phyloP scores from a whole-genome alignment of 495 filamentous ascomycete genomes.

The Penicillium mononematosum region DNA sequence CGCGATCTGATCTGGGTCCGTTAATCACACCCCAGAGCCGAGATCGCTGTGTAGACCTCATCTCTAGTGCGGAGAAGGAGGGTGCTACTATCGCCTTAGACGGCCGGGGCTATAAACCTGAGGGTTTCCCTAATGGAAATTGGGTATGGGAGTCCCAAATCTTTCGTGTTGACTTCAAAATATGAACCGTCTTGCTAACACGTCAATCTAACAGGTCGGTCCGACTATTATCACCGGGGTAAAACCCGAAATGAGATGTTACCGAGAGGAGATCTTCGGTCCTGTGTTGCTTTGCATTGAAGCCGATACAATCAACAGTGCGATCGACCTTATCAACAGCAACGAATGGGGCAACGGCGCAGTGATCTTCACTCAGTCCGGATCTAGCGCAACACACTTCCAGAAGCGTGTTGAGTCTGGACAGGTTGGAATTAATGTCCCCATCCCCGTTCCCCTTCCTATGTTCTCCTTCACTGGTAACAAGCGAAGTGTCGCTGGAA shows the following conservation, averaged over 20 bases:
- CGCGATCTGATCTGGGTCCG: conserved; percentile 88
- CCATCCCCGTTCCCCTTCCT: conserved; percentile 82
- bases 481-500: conserved; percentile 89
- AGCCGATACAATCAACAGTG: conserved; percentile 78
- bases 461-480: conserved; percentile 99
- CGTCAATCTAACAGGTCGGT: conserved; percentile 51
- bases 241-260: conserved; percentile 87
- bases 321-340: conserved; percentile 62
- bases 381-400: conserved; percentile 60
- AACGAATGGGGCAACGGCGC: conserved; percentile 73
- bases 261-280: conserved; percentile 95
- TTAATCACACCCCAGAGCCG: conserved; percentile 92
- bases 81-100: conserved; percentile 92
- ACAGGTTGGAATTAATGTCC: conserved; percentile 61
- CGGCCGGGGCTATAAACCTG: conserved; percentile 80
- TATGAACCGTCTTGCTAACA: background rate
- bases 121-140: conserved; percentile 95
- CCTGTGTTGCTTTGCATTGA: conserved; percentile 65
- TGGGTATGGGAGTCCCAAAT: conserved; percentile 59
- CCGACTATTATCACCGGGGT: conserved; percentile 97
- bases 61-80: conserved; percentile 85
- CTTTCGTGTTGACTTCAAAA: background rate
- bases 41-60: conserved; percentile 82
- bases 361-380: conserved; percentile 65
- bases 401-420: conserved; percentile 62